Evolutionary conservation across 2,329 filamentous ascomycete genomes (phyloP).

Genomic region (Nigrospora osmanthi): DNA sequence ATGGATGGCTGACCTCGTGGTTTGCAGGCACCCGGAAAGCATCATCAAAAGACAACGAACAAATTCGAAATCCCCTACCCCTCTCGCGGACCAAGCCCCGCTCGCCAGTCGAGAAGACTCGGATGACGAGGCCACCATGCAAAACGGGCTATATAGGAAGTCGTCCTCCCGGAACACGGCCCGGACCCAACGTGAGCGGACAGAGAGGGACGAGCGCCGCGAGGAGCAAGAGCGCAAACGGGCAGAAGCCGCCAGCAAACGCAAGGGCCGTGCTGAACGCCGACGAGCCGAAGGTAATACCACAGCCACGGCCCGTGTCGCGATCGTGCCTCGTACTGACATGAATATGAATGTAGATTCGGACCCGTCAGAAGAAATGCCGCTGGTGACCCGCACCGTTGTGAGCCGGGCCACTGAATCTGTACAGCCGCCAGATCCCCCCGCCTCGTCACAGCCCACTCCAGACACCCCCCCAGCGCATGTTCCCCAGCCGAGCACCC

Average conservation of each 20-base stretch:
- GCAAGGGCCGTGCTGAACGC: conserved; percentile 75
- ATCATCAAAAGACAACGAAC: conserved; percentile 75
- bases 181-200: conserved; percentile 55
- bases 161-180: conserved; percentile 39
- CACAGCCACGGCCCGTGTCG: conserved; percentile 8
- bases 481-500: conserved; percentile 32
- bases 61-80: conserved; percentile 63
- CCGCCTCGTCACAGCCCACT: conserved; percentile 35
- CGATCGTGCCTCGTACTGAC: conserved; percentile 26
- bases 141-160: conserved; percentile 50
- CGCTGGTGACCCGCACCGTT: conserved; percentile 34
- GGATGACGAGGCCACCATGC: conserved; percentile 61
- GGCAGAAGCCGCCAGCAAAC: conserved; percentile 67
- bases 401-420: conserved; percentile 23
- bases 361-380: conserved; percentile 62
- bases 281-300: conserved; percentile 70
- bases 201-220: conserved; percentile 63
- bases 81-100: conserved; percentile 39
- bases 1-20: conserved; percentile 6
- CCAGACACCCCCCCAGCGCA: conserved; percentile 39
- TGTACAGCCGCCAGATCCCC: conserved; percentile 29
- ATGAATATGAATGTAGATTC: conserved; percentile 48
- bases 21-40: conserved; percentile 56
- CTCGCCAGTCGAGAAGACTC: conserved; percentile 54
- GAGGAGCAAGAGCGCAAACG: conserved; percentile 70